Percentiles rank a stretch among this genome's conserved stretches.
phyloP scores from a whole-genome alignment of 129 eudicot genomes.

The Flaveria sonorensis region DNA sequence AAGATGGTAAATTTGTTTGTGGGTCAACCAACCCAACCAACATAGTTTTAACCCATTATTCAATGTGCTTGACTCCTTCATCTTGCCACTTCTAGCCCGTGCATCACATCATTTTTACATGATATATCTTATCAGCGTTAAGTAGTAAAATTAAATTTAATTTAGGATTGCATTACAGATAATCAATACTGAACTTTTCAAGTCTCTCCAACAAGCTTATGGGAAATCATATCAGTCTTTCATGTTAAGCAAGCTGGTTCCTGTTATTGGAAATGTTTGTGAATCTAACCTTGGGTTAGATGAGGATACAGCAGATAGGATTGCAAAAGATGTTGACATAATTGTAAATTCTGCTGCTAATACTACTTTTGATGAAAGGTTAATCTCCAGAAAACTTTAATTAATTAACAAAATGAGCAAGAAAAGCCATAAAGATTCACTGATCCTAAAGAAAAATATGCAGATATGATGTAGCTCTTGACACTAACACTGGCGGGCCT shows the following conservation, averaged over 20 bases:
- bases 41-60: not conserved
- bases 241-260: slow-evolving; percentile 91
- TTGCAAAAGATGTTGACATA: slow-evolving; percentile 75
- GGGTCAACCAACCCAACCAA: not conserved
- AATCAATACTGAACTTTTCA: slow-evolving; percentile 74
- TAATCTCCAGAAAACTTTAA: not conserved
- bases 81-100: slow-evolving; percentile 5
- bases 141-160: slow-evolving; percentile 32
- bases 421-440: not conserved
- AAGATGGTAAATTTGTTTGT: not conserved
- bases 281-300: slow-evolving; percentile 79
- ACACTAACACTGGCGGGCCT: slow-evolving; percentile 89
- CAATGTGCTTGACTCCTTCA: not conserved
- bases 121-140: slow-evolving; percentile 22
- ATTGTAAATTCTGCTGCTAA: slow-evolving; percentile 94
- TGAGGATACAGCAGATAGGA: slow-evolving; percentile 49
- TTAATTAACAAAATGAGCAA: not conserved
- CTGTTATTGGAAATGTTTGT: slow-evolving; percentile 87
- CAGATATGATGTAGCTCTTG: slow-evolving; percentile 91
- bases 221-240: slow-evolving; percentile 81
- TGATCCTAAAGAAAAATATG: slow-evolving; percentile 1
- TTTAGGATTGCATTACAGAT: slow-evolving; percentile 50
- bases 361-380: slow-evolving; percentile 98
- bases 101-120: not conserved
- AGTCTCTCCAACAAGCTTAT: slow-evolving; percentile 69